These are phyloP conservation scores for Vitis riparia DNA, from an alignment of 164 flowering plant species.

Conservation along the genomic window DNA sequence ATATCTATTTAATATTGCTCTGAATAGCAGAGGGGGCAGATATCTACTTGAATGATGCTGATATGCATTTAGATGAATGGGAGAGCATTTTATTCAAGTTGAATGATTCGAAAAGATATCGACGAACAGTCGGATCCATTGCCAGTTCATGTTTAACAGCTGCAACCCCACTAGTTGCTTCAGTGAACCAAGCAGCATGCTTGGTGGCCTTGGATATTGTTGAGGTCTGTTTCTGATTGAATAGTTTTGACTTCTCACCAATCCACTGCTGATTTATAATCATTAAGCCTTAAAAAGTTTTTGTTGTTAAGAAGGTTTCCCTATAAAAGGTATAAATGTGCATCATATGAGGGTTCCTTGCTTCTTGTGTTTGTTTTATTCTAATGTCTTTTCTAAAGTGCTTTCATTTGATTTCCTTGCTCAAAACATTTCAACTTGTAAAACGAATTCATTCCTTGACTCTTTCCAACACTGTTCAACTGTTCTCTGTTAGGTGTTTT, in stretches of 20 bases:
- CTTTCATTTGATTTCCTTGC: no score
- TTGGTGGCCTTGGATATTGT: slow-evolving; percentile 70
- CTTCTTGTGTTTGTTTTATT: no score
- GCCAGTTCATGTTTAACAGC: slow-evolving; percentile 70
- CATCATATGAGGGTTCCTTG: no score
- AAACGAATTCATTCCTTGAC: no score
- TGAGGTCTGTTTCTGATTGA: slow-evolving; percentile 51
- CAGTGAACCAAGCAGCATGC: slow-evolving; percentile 55
- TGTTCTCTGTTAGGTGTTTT: no score
- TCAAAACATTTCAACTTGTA: no score
- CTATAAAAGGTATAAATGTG: no score
- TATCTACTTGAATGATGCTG: slow-evolving; percentile 9
- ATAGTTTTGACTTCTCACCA: neutral
- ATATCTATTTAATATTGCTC: neutral
- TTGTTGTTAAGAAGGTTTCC: no score
- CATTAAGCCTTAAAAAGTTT: neutral
- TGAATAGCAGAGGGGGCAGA: slow-evolving; percentile 7
- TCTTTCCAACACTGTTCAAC: no score
- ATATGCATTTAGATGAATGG: slow-evolving; percentile 43
- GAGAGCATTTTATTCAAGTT: slow-evolving; percentile 56
- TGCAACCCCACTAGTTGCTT: slow-evolving; percentile 75
- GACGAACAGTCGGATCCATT: slow-evolving; percentile 78
- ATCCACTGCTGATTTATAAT: no score
- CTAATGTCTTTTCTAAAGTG: no score
- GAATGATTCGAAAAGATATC: slow-evolving; percentile 64